Conservation (phyloP, 176 grass and related monocot genomes). For the Chloris gayana region DNA sequence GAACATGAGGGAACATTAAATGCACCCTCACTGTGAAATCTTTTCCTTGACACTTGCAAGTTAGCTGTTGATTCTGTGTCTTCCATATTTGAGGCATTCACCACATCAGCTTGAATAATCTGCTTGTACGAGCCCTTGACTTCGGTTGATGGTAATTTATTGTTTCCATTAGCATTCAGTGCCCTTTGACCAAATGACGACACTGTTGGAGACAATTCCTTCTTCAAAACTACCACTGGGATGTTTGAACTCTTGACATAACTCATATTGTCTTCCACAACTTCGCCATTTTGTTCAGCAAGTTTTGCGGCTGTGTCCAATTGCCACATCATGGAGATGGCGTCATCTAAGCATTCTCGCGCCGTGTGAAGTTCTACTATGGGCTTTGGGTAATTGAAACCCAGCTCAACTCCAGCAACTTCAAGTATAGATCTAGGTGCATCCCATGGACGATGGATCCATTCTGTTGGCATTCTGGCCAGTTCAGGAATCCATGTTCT, state of each 20-base stretch:
- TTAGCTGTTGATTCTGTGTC: slow-evolving; percentile 61
- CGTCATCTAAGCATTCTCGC: slow-evolving; percentile 76
- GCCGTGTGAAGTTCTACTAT: slow-evolving; percentile 71
- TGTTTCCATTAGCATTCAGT: slow-evolving; percentile 37
- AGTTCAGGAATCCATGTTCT: slow-evolving; percentile 97
- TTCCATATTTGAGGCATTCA: slow-evolving; percentile 45
- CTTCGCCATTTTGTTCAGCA: slow-evolving; percentile 55
- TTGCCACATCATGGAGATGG: slow-evolving; percentile 86
- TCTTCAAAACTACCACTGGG: slow-evolving; percentile 69
- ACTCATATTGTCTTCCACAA: slow-evolving; percentile 83
- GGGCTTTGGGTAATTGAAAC: slow-evolving; percentile 84
- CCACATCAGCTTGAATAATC: slow-evolving; percentile 27
- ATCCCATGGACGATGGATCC: slow-evolving; percentile 95
- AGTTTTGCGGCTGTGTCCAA: slow-evolving; percentile 74
- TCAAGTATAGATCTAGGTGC: slow-evolving; percentile 70
- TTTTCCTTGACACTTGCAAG: slow-evolving; percentile 69
- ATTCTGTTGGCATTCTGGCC: slow-evolving; percentile 84
- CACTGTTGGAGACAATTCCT: slow-evolving; percentile 51
- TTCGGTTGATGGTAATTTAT: slow-evolving; percentile 26
- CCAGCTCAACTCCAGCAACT: slow-evolving; percentile 87
- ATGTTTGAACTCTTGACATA: slow-evolving; percentile 71
- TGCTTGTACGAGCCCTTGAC: slow-evolving; percentile 31
- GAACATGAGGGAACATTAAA: slow-evolving; percentile 48
- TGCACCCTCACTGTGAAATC: slow-evolving; percentile 49
- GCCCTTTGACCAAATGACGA: slow-evolving; percentile 49